phyloP scores from a whole-genome alignment of 257 asterid genomes.

The Fraxinus quadrangulata region DNA sequence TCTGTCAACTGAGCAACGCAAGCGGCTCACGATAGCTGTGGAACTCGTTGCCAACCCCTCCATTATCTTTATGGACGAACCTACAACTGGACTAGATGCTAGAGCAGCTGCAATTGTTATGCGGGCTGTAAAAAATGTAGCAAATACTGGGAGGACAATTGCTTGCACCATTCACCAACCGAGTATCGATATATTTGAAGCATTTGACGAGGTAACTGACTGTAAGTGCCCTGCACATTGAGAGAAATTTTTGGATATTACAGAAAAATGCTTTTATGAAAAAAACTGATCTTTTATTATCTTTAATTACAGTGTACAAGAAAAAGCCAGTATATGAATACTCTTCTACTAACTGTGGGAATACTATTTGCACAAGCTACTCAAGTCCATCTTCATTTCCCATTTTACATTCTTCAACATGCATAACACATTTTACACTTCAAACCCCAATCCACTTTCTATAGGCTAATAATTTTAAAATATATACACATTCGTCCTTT shows the following conservation, averaged over 20 bases:
- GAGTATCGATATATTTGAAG: slow-evolving; percentile 54
- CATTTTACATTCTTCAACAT: not conserved
- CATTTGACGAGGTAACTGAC: slow-evolving; percentile 49
- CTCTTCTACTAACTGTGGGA: not conserved
- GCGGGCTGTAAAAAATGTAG: slow-evolving; percentile 53
- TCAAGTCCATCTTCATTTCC: not conserved
- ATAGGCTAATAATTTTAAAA: not conserved
- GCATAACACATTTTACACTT: not conserved
- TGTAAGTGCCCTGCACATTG: not conserved
- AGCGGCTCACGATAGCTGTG: slow-evolving; percentile 55
- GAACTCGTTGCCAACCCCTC: slow-evolving; percentile 59
- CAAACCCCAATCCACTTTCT: not conserved
- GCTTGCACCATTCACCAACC: slow-evolving; percentile 63
- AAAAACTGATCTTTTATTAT: too few relatives aligned
- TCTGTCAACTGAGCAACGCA: slow-evolving; percentile 52
- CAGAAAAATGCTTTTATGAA: not conserved
- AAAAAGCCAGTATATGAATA: not conserved
- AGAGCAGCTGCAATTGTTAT: slow-evolving; percentile 57
- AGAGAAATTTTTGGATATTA: not conserved
- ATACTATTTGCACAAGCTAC: not conserved
- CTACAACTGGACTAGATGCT: slow-evolving; percentile 54
- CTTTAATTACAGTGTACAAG: not conserved
- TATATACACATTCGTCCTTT: too few relatives aligned
- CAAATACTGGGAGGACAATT: slow-evolving; percentile 49
- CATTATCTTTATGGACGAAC: slow-evolving; percentile 55